phyloP scores from a whole-genome alignment of 1,284 basidiomycete species.

The Volvariella volvacea region DNA sequence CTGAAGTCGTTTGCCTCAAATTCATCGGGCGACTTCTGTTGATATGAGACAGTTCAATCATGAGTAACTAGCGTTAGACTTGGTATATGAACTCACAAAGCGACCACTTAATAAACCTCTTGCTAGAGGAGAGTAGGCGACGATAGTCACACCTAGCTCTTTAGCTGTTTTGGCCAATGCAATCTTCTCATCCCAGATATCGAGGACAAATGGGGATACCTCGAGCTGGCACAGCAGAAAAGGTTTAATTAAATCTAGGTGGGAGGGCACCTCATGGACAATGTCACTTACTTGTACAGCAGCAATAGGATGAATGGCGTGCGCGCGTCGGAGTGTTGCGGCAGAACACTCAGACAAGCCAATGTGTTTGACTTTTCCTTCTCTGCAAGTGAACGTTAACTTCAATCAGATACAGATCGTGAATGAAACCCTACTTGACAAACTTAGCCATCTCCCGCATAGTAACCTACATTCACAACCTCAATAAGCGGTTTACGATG shows the following conservation, averaged over 20 bases:
- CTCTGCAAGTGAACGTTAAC: constrained; percentile 24
- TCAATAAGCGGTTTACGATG: background rate
- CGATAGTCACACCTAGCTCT: constrained; percentile 15
- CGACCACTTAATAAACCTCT: constrained; percentile 17
- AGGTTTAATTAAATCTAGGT: background rate
- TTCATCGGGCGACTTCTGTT: constrained; percentile 36
- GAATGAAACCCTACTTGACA: constrained; percentile 33
- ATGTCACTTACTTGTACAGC: constrained; percentile 41
- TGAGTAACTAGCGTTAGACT: background rate
- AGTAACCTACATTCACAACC: constrained; percentile 23
- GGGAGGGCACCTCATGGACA: background rate
- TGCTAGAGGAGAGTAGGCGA: constrained; percentile 18
- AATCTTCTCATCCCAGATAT: constrained; percentile 12
- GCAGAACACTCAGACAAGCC: constrained; percentile 59
- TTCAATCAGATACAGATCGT: background rate
- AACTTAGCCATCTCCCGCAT: constrained; percentile 45
- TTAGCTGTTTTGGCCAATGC: constrained; percentile 13
- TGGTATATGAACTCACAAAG: constrained; percentile 10
- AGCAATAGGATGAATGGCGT: constrained; percentile 52
- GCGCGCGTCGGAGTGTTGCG: constrained; percentile 54
- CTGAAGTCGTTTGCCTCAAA: constrained; percentile 38
- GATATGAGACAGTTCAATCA: background rate
- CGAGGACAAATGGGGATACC: constrained; percentile 46
- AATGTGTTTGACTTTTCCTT: constrained; percentile 55
- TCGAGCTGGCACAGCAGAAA: too few species aligned